A percentile compares a stretch with the other conserved stretches of the same genome.
These are phyloP conservation scores for Favolaschia claudopus DNA, from an alignment of 768 basidiomycete species.

Conservation along the genomic window DNA sequence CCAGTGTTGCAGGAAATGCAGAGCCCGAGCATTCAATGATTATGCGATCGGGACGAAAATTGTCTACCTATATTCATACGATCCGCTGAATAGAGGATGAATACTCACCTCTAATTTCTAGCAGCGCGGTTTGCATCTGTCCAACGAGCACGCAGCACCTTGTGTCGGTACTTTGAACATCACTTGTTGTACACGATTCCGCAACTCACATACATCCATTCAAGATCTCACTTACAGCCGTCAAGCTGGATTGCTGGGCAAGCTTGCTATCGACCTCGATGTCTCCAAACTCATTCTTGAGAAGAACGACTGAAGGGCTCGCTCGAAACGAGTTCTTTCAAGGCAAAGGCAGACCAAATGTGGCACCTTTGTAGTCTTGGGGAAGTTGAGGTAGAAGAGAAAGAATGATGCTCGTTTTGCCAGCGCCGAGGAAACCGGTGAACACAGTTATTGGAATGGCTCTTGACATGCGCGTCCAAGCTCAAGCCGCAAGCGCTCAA, in stretches of 20 bases:
- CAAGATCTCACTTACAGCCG: conserved; percentile 91
- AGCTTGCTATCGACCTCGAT: conserved; percentile 95
- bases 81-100: not conserved
- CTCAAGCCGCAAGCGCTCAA: conserved; percentile 13
- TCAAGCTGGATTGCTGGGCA: conserved; percentile 81
- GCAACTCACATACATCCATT: conserved; percentile 91
- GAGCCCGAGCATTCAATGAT: conserved; percentile 98
- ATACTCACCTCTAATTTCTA: conserved; percentile 81
- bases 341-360: too few relatives aligned
- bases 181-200: not conserved
- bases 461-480: conserved; percentile 9
- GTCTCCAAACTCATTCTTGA: conserved; percentile 98
- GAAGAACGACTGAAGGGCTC: conserved; percentile 85
- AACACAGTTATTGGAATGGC: conserved; percentile 91
- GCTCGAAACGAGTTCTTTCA: too few relatives aligned
- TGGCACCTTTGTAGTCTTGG: conserved; percentile 84
- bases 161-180: not conserved
- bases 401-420: conserved; percentile 84
- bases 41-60: conserved; percentile 86
- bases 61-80: conserved; percentile 55
- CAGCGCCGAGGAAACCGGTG: conserved; percentile 91
- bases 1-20: conserved; percentile 94
- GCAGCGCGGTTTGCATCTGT: conserved; percentile 89
- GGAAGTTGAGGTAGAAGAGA: conserved; percentile 84
- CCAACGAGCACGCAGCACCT: conserved; percentile 96